Conservation (phyloP, 2,329 filamentous ascomycete species). For the Epichloe glyceriae region DNA sequence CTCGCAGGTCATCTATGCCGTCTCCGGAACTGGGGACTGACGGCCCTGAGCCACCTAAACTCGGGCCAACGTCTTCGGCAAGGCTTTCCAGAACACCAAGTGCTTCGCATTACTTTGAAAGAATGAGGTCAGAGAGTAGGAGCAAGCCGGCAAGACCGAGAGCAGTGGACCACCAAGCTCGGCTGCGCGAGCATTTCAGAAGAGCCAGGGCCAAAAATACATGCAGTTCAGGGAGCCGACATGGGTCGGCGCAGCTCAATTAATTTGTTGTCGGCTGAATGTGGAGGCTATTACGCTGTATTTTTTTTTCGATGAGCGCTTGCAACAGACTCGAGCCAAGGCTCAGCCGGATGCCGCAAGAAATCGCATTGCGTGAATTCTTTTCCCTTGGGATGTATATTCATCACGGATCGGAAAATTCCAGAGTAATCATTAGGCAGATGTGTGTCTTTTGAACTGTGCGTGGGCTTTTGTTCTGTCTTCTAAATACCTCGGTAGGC, state of each 20-base stretch:
- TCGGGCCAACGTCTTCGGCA: slow-evolving; percentile 8
- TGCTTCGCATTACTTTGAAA: slow-evolving; percentile 13
- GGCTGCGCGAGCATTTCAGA: slow-evolving; percentile 16
- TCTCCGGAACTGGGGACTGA: slow-evolving; percentile 10
- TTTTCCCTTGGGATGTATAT: not conserved
- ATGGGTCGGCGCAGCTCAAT: not conserved
- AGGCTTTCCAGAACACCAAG: slow-evolving; percentile 7
- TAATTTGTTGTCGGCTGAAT: not conserved
- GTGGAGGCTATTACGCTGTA: too few relatives aligned
- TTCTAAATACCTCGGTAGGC: not conserved
- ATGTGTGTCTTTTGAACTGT: slow-evolving; percentile 13
- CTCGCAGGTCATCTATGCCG: not conserved
- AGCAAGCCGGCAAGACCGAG: slow-evolving; percentile 3
- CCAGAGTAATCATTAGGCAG: not conserved
- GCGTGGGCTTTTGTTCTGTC: slow-evolving; percentile 14
- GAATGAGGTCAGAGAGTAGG: slow-evolving; percentile 8
- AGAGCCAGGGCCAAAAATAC: slow-evolving; percentile 9
- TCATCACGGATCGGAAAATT: not conserved
- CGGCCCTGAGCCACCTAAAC: slow-evolving; percentile 10
- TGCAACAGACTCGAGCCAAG: not conserved
- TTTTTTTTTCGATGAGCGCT: not conserved
- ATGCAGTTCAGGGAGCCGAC: slow-evolving; percentile 5
- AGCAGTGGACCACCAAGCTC: slow-evolving; percentile 12
- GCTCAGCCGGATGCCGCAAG: not conserved
- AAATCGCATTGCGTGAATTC: not conserved